Evolutionary conservation across 441 rosid species (phyloP).

Genomic region (Pelargonium exstipulatum): DNA sequence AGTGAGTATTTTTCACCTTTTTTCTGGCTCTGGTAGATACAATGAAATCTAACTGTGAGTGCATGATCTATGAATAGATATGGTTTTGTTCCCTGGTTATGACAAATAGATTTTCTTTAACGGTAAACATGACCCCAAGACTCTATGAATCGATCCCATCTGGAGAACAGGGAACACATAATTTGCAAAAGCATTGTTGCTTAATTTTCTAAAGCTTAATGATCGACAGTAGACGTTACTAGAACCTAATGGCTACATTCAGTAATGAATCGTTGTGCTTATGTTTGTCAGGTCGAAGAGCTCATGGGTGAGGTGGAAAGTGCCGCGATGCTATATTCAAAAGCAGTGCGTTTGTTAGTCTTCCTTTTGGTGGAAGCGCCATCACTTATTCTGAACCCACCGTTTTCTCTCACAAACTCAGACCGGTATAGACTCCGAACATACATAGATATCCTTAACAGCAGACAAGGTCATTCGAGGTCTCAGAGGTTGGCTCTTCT

Average conservation of each 20-base stretch:
- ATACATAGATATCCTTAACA: conserved; percentile 62
- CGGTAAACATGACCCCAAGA: no score
- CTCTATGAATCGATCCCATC: no score
- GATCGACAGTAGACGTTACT: no score
- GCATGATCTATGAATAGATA: no score
- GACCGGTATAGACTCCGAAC: conserved; percentile 60
- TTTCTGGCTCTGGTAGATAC: background rate
- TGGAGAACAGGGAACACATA: no score
- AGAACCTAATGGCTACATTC: background rate
- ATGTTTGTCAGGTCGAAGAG: conserved; percentile 61
- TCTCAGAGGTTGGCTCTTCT: conserved; percentile 53
- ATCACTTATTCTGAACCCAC: conserved; percentile 73
- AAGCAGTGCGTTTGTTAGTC: conserved; percentile 58
- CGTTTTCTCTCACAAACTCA: conserved; percentile 81
- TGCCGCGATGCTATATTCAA: conserved; percentile 56
- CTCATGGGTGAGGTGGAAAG: conserved; percentile 59
- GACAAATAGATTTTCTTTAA: no score
- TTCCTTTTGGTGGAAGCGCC: conserved; percentile 91
- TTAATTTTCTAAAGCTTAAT: no score
- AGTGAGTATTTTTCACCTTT: conserved; percentile 40
- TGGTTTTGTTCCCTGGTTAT: no score
- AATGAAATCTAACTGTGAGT: no score
- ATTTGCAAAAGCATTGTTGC: no score
- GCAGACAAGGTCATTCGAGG: conserved; percentile 51
- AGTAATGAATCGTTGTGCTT: background rate